phyloP scores from a whole-genome alignment of 192 early-diverging fungal genomes.

The Coemansia sp. region DNA sequence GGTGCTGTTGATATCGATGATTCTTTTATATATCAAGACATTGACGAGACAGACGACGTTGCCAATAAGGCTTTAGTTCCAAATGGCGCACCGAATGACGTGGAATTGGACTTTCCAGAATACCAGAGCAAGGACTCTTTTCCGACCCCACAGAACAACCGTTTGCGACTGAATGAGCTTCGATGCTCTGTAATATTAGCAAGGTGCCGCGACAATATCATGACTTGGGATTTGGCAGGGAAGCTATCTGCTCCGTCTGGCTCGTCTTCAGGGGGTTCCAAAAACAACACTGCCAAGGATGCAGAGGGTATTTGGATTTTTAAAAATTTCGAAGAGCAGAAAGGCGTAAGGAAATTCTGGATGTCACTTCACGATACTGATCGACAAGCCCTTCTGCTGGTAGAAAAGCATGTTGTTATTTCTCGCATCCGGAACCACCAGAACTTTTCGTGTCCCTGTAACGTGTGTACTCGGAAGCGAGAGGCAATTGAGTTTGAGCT shows the following conservation, averaged over 20 bases:
- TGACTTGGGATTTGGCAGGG: conserved; percentile 8
- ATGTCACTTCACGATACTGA: conserved; percentile 30
- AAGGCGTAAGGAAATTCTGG: conserved; percentile 46
- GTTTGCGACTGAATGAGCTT: background rate
- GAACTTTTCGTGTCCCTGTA: conserved; percentile 52
- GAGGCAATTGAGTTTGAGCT: conserved; percentile 52
- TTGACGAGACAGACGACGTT: background rate
- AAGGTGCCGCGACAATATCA: conserved; percentile 1
- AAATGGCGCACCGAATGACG: background rate
- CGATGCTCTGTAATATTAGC: background rate
- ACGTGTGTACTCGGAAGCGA: conserved; percentile 49
- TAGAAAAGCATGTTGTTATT: conserved; percentile 44
- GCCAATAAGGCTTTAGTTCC: background rate
- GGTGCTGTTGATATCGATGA: background rate
- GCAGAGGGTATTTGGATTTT: conserved; percentile 26
- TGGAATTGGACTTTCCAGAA: background rate
- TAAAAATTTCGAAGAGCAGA: conserved; percentile 31
- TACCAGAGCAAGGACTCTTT: background rate
- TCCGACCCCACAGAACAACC: background rate
- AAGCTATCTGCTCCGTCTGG: background rate
- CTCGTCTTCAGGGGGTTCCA: background rate
- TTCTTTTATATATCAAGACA: background rate
- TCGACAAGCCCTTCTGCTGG: conserved; percentile 29
- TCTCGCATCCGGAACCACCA: conserved; percentile 49
- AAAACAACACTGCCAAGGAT: background rate